A percentile compares a stretch with the other conserved stretches of the same genome.
phyloP scores from a whole-genome alignment of 2,329 filamentous ascomycete genomes.

The Aurifilum marmelostoma region DNA sequence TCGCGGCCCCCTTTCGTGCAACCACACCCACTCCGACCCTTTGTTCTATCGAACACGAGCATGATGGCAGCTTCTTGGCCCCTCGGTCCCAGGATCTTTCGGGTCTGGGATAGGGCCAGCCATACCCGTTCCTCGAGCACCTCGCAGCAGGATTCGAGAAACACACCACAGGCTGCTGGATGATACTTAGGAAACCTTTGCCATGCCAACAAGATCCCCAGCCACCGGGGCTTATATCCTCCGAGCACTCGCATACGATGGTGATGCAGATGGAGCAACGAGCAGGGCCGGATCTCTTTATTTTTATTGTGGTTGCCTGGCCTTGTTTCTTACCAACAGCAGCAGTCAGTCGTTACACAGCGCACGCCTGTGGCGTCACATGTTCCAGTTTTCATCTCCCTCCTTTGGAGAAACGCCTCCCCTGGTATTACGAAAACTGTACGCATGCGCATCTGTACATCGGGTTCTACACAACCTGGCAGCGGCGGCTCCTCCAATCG shows the following conservation, averaged over 20 bases:
- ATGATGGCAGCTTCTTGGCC: too few relatives aligned
- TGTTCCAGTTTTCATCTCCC: constrained; percentile 12
- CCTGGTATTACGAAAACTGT: background rate
- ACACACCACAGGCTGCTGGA: background rate
- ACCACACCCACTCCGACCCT: background rate
- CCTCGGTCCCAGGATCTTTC: background rate
- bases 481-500: background rate
- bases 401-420: background rate
- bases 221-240: background rate
- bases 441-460: background rate
- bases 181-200: background rate
- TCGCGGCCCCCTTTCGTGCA: background rate
- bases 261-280: background rate
- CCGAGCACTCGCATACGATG: constrained; percentile 8
- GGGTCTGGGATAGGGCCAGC: too few relatives aligned
- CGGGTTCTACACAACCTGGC: background rate
- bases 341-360: constrained; percentile 21
- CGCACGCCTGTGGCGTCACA: constrained; percentile 13
- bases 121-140: too few relatives aligned
- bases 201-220: too few relatives aligned
- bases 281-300: too few relatives aligned
- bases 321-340: background rate
- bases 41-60: background rate
- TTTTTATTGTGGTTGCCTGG: background rate
- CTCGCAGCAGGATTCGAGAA: too few relatives aligned